Evolutionary conservation across 139 green algal species (phyloP), one percentile per base, ranked within the genome.

Genomic region (Chlamydomonas urium): DNA sequence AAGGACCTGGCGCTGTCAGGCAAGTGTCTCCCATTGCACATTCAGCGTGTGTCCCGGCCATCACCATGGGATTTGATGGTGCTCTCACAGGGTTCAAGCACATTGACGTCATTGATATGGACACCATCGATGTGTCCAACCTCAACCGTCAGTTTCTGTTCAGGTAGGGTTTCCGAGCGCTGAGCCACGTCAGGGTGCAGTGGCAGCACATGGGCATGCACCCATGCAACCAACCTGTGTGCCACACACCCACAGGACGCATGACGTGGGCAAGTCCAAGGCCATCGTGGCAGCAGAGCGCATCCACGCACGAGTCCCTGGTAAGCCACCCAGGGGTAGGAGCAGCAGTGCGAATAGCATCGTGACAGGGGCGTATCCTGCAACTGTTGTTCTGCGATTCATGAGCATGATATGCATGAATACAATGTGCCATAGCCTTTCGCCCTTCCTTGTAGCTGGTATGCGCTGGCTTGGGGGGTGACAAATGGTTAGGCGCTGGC

Each of bases 91-190:
- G 73, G n/a, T 98, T 99, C 81, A 88, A 90, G 35, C 88, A 97
- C 81, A 97, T 99, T 8, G 90, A 98, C 72, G 94, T 99, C 0
- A 99, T 99, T 38, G 96, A 99, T 81, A 98, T 99, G 94, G 96
- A 99, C 87, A 99, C 93, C 1, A 99, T 99, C 31, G 96, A 99
- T 74, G 90, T 99, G 1, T 95, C 87, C 31, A 99, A 99, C 72
- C 83, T 99, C 35, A 99, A 99, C 80, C 79, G 96, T 1, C 96
- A 99, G 75, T 99, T 99, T 75, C 86, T 99, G 1, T 99, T 99
- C 83, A 85, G 92, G 86, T 71, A 59, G 21, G 36, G 17, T 31
- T 50, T 24, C 42, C 8, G 42, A 50, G 8, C 42, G 8, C 42
- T 24, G 42, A 24, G 42, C 42, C 14, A 50, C 14, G n/a, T n/a